Evolutionary conservation across 331 rosid species (phyloP).

Genomic region (Rhamnella rubrinervis): DNA sequence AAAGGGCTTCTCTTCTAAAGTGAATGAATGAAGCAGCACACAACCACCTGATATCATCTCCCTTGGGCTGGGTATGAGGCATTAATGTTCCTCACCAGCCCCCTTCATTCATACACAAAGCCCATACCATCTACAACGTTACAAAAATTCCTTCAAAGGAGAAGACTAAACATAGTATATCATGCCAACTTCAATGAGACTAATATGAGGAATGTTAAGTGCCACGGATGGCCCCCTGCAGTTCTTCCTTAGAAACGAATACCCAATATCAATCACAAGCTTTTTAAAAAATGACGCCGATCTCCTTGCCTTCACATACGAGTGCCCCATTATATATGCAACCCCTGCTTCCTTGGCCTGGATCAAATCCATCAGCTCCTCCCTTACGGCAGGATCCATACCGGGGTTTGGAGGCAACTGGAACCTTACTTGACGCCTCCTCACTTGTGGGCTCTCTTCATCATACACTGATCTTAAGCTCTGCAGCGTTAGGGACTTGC

Average conservation of each 20-base stretch:
- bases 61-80: no score
- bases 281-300: conserved; percentile 73
- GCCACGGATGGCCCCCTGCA: conserved; percentile 91
- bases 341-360: conserved; percentile 92
- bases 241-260: conserved; percentile 83
- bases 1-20: no score
- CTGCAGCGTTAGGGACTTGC: conserved; percentile 62
- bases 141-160: conserved; percentile 5
- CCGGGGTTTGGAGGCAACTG: conserved; percentile 54
- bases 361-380: conserved; percentile 73
- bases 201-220: conserved; percentile 86
- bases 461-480: conserved; percentile 67
- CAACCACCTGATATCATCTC: neutral
- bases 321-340: conserved; percentile 92
- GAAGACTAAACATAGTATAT: conserved; percentile 68
- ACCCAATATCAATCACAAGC: conserved; percentile 71
- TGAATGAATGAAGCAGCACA: no score
- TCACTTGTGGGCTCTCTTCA: conserved; percentile 65
- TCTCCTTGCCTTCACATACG: conserved; percentile 88
- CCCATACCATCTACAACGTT: conserved; percentile 4
- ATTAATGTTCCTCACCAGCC: neutral
- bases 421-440: conserved; percentile 66
- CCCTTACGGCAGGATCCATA: conserved; percentile 63
- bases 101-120: neutral
- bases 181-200: conserved; percentile 95